Evolutionary conservation across 1,139 yeast species (phyloP).

Genomic region (Hemisphaericaspora xylanilytica): DNA sequence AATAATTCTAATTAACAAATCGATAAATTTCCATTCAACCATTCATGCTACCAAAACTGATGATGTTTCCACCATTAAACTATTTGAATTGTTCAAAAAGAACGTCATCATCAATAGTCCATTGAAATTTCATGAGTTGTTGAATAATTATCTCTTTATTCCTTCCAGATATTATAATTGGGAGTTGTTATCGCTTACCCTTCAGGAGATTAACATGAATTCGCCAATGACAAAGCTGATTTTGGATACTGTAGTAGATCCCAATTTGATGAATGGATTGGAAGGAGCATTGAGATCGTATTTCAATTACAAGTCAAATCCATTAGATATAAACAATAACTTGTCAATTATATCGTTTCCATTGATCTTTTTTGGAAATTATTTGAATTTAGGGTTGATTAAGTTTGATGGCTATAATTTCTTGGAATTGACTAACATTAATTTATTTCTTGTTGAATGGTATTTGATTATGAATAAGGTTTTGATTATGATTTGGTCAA

Average conservation of each 20-base stretch:
- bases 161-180: conserved; percentile 39
- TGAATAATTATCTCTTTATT: conserved; percentile 40
- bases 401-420: conserved; percentile 17
- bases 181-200: conserved; percentile 37
- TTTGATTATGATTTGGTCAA: conserved; percentile 22
- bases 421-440: conserved; percentile 18
- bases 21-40: conserved; percentile 25
- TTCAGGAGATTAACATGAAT: conserved; percentile 36
- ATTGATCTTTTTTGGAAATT: conserved; percentile 27
- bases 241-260: conserved; percentile 11
- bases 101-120: conserved; percentile 46
- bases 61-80: conserved; percentile 13
- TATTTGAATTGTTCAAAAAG: conserved; percentile 41
- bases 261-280: conserved; percentile 14
- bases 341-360: conserved; percentile 47
- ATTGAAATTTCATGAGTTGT: conserved; percentile 41
- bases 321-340: conserved; percentile 38
- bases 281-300: conserved; percentile 17
- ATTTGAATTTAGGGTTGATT: conserved; percentile 16
- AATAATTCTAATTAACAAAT: conserved; percentile 44
- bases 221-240: conserved; percentile 13
- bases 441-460: conserved; percentile 37
- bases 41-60: not conserved
- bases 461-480: conserved; percentile 36
- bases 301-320: conserved; percentile 20